These are phyloP conservation scores for Aegilops speltoides DNA, from an alignment of 176 grass and related monocot species.

Conservation along the genomic window DNA sequence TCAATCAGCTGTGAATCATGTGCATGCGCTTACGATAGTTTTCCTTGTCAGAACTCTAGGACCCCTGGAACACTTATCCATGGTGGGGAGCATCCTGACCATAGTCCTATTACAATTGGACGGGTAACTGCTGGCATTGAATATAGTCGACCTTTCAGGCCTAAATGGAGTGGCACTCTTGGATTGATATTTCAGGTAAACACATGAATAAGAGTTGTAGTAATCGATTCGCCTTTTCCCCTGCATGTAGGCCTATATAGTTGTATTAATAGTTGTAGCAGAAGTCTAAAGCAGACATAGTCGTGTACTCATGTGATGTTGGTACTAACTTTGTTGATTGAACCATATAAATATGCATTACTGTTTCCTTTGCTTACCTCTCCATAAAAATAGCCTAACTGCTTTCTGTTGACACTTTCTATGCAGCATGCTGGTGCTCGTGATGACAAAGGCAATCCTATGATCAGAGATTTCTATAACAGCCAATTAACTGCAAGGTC, in stretches of 20 bases:
- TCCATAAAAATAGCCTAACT: neutral
- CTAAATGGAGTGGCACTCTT: conserved; percentile 84
- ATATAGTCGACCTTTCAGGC: conserved; percentile 81
- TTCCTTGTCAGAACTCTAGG: conserved; percentile 69
- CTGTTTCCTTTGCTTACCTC: neutral
- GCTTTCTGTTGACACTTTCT: conserved; percentile 6
- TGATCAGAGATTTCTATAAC: conserved; percentile 88
- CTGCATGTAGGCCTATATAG: neutral
- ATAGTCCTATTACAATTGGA: conserved; percentile 73
- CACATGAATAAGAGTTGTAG: neutral
- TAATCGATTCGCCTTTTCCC: neutral
- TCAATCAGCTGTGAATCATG: neutral
- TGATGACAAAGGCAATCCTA: conserved; percentile 74
- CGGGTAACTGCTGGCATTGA: conserved; percentile 81
- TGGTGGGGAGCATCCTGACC: conserved; percentile 64
- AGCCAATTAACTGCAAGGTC: conserved; percentile 96
- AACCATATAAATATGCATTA: neutral
- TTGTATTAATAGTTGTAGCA: neutral
- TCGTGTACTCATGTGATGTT: neutral
- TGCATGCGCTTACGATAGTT: conserved; percentile 27
- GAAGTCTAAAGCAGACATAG: conserved; percentile 1
- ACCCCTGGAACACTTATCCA: conserved; percentile 88
- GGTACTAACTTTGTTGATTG: neutral
- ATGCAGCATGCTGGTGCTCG: conserved; percentile 79
- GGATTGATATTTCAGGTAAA: conserved; percentile 93